Base-by-base conservation (phyloP, 352 stramenopile species). In the Phytophthora chlamydospora region DNA sequence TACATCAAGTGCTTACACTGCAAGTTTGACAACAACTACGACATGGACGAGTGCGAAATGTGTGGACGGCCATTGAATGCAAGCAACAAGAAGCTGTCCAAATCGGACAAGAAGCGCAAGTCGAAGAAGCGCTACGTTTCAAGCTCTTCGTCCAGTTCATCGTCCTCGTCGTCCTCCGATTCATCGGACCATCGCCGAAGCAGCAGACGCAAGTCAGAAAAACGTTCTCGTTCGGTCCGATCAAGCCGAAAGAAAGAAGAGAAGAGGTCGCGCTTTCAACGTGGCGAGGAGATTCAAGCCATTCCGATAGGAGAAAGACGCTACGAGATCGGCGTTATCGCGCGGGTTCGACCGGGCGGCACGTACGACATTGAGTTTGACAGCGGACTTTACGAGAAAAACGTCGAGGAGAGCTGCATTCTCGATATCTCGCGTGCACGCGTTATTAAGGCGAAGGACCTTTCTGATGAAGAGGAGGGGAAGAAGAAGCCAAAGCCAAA, bases 21-120 rank as follows among this genome's bases (percentile, higher is more conserved):
- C 51, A 83, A 88, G 33, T 91, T 91, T 35, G 79, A 89, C 64
- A 91, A 91, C 68, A 91, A 89, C 46, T 88, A 80, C 48, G 82
- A 89, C 24, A 68, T 83, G 61, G 77, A 87, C 6, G 66, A 87
- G 9, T 90, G 81, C 24, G 81, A 89, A 44, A 87, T 90, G 68
- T 90, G 81, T 31, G 78, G 80, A 4, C 73, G 75, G 13, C 54
- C 65, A 3, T 56, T 90, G 14, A 72, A 62, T 47, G 31, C 50
- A 0, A 68, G 32, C 11, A 73, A 74, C 31, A 85, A 69, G 24
- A 83, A 79, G 41, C 19, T 53, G 16, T 58, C 51, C 16, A 73
- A 46, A 34, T 52, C 38, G 8, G 45, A 63, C 5, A 73, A 73
- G 51, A 85, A 81, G 42, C 59, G 43, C 39, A 75, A 65, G 19